Percentiles rank a stretch among this genome's conserved stretches.
phyloP scores from a whole-genome alignment of 768 basidiomycete species.

The Nevesoporus exiguus region DNA sequence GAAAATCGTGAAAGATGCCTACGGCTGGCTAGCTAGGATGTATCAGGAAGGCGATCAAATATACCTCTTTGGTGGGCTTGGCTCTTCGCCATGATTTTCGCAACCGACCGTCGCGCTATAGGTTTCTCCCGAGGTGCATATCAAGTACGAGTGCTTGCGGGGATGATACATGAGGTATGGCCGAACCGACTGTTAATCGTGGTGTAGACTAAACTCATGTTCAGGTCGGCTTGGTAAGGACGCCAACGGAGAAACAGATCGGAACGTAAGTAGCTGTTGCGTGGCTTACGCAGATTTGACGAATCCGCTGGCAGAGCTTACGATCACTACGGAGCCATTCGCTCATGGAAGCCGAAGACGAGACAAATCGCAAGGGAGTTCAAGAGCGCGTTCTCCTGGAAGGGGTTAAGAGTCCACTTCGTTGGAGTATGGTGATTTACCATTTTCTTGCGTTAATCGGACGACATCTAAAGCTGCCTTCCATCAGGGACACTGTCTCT shows the following conservation, averaged over 20 bases:
- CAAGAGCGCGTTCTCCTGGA: conserved; percentile 38
- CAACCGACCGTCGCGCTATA: not conserved
- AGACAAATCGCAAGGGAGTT: conserved; percentile 26
- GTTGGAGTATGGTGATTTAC: conserved; percentile 1
- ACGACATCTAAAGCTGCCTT: not conserved
- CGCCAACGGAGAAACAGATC: conserved; percentile 22
- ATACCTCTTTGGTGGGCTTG: conserved; percentile 32
- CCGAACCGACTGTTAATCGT: too few relatives aligned
- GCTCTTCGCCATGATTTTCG: not conserved
- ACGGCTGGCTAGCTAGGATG: conserved; percentile 32
- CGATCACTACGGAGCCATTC: conserved; percentile 12
- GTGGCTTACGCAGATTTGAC: not conserved
- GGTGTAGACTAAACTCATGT: not conserved
- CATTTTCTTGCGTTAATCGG: not conserved
- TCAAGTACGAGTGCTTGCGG: conserved; percentile 39
- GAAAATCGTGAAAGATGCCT: conserved; percentile 32
- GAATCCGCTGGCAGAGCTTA: conserved; percentile 8
- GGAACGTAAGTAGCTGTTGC: conserved; percentile 12
- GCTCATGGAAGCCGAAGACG: conserved; percentile 12
- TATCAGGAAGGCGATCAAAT: conserved; percentile 34
- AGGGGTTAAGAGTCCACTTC: conserved; percentile 3
- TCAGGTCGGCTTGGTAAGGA: conserved; percentile 7
- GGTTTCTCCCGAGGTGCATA: conserved; percentile 46
- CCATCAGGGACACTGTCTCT: conserved; percentile 11
- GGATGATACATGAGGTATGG: conserved; percentile 38